Conservation (phyloP, 2,329 filamentous ascomycete species). For the Penicillium sp. region DNA sequence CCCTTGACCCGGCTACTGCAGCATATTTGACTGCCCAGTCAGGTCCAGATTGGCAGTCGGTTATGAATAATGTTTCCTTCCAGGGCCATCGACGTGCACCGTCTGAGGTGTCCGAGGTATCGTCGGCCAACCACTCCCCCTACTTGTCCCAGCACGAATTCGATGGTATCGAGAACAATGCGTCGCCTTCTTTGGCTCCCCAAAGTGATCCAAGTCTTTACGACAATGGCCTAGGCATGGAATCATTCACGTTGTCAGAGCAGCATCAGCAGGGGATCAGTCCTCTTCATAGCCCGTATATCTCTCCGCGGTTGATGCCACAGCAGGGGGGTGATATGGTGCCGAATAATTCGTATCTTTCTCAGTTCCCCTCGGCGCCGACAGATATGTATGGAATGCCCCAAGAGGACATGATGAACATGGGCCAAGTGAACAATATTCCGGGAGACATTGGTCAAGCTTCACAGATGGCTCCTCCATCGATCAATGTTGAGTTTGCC, state of each 20-base stretch:
- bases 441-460: conserved; percentile 64
- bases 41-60: conserved; percentile 58
- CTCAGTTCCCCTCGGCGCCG: conserved; percentile 49
- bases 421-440: conserved; percentile 47
- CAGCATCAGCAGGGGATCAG: conserved; percentile 54
- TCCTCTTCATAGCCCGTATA: conserved; percentile 70
- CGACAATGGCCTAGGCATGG: conserved; percentile 74
- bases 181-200: conserved; percentile 77
- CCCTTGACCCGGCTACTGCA: conserved; percentile 61
- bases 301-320: conserved; percentile 64
- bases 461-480: conserved; percentile 81
- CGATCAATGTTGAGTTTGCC: conserved; percentile 91
- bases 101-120: conserved; percentile 92
- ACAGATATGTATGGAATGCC: conserved; percentile 54
- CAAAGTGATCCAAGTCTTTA: conserved; percentile 70
- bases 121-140: conserved; percentile 79
- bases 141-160: conserved; percentile 77
- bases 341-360: conserved; percentile 45
- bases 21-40: conserved; percentile 55
- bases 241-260: conserved; percentile 77
- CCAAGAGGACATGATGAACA: conserved; percentile 49
- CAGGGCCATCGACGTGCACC: conserved; percentile 79
- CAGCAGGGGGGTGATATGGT: conserved; percentile 68
- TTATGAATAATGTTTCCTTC: conserved; percentile 61
- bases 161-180: conserved; percentile 67